Evolutionary conservation across 768 basidiomycete genomes (phyloP).

Genomic region (Phlebiopsis flavidoalba): DNA sequence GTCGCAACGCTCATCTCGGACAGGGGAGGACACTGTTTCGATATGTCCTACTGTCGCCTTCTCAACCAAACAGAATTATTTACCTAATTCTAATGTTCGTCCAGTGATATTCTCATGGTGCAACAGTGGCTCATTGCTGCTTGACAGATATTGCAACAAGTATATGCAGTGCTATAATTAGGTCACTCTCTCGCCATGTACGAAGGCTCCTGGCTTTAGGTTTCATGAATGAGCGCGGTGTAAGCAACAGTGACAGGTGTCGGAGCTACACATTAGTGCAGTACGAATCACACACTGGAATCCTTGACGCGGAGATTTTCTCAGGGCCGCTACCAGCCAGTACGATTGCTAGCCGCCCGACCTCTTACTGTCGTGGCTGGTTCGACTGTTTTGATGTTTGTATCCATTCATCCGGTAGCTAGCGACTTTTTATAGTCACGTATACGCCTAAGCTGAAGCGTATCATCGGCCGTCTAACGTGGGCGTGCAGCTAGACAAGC

Average conservation of each 20-base stretch:
- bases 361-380: conserved; percentile 80
- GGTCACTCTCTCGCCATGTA: neutral
- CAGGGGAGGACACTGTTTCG: conserved; percentile 89
- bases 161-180: conserved; percentile 15
- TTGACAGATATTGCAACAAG: conserved; percentile 72
- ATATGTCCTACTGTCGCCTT: conserved; percentile 70
- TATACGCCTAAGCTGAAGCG: too few species aligned
- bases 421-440: neutral
- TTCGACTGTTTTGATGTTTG: conserved; percentile 72
- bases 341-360: conserved; percentile 36
- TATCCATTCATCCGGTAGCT: neutral
- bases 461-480: too few species aligned
- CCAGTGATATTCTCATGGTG: neutral
- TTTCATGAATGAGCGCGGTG: conserved; percentile 88
- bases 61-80: conserved; percentile 76
- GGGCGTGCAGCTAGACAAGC: too few species aligned
- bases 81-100: conserved; percentile 75
- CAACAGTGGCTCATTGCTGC: conserved; percentile 22
- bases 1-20: neutral
- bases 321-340: conserved; percentile 67
- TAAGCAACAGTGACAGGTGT: conserved; percentile 74
- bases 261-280: neutral
- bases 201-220: conserved; percentile 21
- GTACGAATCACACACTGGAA: neutral
- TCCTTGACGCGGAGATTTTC: conserved; percentile 52